phyloP scores from a whole-genome alignment of 306 rosid genomes.

The Myrica gale region DNA sequence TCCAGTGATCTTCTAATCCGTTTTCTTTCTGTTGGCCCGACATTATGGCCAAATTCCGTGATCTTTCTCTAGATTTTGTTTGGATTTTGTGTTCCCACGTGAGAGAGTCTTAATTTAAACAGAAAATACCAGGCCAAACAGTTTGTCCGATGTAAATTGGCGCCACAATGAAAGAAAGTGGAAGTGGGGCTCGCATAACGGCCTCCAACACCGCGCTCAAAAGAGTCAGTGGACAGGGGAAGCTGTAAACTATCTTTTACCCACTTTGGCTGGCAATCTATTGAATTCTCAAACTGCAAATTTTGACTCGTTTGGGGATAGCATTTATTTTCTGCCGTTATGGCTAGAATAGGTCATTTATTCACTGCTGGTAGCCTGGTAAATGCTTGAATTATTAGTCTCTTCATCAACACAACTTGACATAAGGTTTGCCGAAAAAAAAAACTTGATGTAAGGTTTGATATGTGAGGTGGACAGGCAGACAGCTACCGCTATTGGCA shows the following conservation, averaged over 20 bases:
- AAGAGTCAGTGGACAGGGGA: not conserved
- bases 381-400: too few species aligned
- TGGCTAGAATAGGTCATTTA: too few species aligned
- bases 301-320: too few species aligned
- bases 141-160: not conserved
- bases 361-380: too few species aligned
- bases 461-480: too few species aligned
- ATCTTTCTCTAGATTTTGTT: conserved; percentile 43
- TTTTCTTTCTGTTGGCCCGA: conserved; percentile 9
- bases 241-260: not conserved
- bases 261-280: not conserved
- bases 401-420: too few species aligned
- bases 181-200: not conserved
- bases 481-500: too few species aligned
- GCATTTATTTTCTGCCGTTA: too few species aligned
- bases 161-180: not conserved
- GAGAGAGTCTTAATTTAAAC: conserved; percentile 5
- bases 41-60: conserved; percentile 15
- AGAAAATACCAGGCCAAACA: not conserved
- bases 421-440: too few species aligned
- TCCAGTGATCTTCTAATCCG: conserved; percentile 42
- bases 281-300: not conserved
- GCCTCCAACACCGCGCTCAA: not conserved
- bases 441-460: too few species aligned
- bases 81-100: conserved; percentile 68